Evolutionary conservation across 1,284 basidiomycete species (phyloP), one percentile per base, ranked within the genome.

Genomic region (Tylopilus microsporus): DNA sequence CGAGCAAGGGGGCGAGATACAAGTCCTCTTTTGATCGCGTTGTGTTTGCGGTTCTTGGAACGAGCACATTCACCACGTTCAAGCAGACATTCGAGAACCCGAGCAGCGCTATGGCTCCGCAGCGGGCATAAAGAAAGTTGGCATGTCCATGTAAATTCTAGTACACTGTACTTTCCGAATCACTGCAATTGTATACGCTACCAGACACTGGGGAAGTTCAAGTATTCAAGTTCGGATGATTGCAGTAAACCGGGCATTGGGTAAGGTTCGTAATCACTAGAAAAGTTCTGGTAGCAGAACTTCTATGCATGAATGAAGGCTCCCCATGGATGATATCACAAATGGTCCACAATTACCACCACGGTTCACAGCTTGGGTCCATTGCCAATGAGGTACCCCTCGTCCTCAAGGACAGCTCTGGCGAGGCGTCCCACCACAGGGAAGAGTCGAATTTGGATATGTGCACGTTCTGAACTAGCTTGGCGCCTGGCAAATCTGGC

Each of bases 401-500:
- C 76, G 7, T 84, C 82, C 62, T 85, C 79, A 53, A 91, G 76
- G 13, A 82, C 76, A 19, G 75, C 74, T 64, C 76, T 81, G 16
- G 92, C 89, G 49, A 90, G 70, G 41, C 74, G 70, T 15, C 89
- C 91, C 55, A 89, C 75, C 16, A 85, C 62, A 37, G 84, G 85
- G 73, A 93, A 92, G 13, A 80, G 69, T 9, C 73, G 67, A 4
- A 73, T 75, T 60, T 89, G 81, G 32, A 81, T 65, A 45, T 78
- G 74, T 3, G 92, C 92, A 43, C 78, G 76, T 62, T 92, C 93
- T 0, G 89, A 92, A 66, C 87, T 92, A 0, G 94, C 94, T 74
- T 96, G 94, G 10, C 91, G 84, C 50, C 86, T 80, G 0, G 92
- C 91, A 53, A 83, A 84, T 16, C 96, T 83, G 6, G 96, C 95